phyloP scores from a whole-genome alignment of 345 rosid genomes.

The Camelina sativa region DNA sequence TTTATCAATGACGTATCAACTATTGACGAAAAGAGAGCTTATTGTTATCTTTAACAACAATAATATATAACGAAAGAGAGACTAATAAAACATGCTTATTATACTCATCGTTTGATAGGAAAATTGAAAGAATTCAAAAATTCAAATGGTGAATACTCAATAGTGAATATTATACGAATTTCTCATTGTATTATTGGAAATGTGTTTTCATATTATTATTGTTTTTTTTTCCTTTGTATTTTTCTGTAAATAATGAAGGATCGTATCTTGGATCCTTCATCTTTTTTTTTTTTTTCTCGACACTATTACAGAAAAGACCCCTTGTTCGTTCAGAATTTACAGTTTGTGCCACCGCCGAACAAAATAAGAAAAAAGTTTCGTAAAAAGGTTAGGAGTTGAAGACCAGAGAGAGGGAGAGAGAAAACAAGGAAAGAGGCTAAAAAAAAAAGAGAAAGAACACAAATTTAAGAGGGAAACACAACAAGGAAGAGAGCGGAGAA shows the following conservation, averaged over 20 bases:
- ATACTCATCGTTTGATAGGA: too few relatives aligned
- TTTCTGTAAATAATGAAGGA: neutral
- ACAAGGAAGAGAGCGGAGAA: neutral
- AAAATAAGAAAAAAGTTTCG: constrained; percentile 41
- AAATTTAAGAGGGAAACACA: neutral
- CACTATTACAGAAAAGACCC: neutral
- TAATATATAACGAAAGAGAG: too few relatives aligned
- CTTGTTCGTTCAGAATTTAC: constrained; percentile 48
- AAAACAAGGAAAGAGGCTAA: constrained; percentile 9
- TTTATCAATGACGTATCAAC: too few relatives aligned
- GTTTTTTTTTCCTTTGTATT: neutral
- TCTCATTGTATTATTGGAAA: neutral
- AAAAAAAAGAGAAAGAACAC: constrained; percentile 7
- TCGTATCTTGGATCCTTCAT: constrained; percentile 32
- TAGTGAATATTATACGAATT: neutral
- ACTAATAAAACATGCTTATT: too few relatives aligned
- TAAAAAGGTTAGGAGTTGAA: constrained; percentile 43
- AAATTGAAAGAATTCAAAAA: too few relatives aligned
- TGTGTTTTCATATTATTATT: too few relatives aligned
- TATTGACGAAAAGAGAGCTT: too few relatives aligned
- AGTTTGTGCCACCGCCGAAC: constrained; percentile 53
- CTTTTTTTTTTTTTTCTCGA: neutral
- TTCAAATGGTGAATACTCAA: neutral
- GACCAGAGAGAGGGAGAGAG: neutral
- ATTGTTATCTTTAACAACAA: too few relatives aligned